Percentiles rank a stretch among this genome's conserved stretches.
These are phyloP conservation scores for Tricladium varicosporioides DNA, from an alignment of 2,329 filamentous ascomycete genomes.

Conservation along the genomic window DNA sequence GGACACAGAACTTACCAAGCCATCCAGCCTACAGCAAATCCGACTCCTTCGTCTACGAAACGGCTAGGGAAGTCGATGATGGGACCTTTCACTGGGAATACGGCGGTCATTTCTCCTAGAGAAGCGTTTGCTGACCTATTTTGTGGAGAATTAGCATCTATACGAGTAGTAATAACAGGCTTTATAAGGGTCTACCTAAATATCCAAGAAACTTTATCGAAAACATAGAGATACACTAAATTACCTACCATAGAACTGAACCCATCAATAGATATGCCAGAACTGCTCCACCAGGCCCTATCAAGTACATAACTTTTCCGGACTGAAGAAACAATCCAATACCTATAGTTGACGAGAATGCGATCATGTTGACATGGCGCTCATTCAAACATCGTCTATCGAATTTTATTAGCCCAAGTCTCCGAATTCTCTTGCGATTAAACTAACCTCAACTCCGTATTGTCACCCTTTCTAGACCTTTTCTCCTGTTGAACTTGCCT, in stretches of 20 bases:
- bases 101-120: constrained; percentile 40
- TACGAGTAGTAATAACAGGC: too few species aligned
- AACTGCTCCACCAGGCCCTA: constrained; percentile 41
- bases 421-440: too few species aligned
- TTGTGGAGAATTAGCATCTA: too few species aligned
- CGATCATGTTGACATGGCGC: constrained; percentile 43
- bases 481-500: too few species aligned
- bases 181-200: too few species aligned
- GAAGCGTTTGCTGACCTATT: constrained; percentile 8
- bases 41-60: constrained; percentile 18
- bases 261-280: constrained; percentile 44
- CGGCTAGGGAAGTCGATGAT: constrained; percentile 17
- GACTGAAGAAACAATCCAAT: constrained; percentile 46
- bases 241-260: constrained; percentile 48
- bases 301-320: constrained; percentile 43
- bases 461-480: too few species aligned
- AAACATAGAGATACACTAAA: constrained; percentile 28
- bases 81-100: constrained; percentile 38
- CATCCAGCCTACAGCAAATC: constrained; percentile 37
- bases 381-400: constrained; percentile 34
- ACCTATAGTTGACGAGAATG: constrained; percentile 42
- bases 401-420: neutral
- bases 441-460: too few species aligned
- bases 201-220: too few species aligned
- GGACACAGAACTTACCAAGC: constrained; percentile 38